Conservation (phyloP, 2,329 filamentous ascomycete species). For the Fusarium paranaense region DNA sequence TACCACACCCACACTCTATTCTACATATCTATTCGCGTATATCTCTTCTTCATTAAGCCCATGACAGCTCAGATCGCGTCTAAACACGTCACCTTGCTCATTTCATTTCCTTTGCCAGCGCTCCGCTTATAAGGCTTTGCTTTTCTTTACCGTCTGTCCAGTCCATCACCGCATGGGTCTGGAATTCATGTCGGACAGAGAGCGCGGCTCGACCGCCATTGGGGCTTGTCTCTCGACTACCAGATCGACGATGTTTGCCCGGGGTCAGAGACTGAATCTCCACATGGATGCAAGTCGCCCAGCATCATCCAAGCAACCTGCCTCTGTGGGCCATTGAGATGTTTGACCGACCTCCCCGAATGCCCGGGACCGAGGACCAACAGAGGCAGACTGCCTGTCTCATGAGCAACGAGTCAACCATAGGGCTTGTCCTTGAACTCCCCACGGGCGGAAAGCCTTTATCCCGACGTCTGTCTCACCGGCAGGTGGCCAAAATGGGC, state of each 20-base stretch:
- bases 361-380: neutral
- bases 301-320: constrained; percentile 12
- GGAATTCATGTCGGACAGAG: constrained; percentile 4
- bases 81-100: constrained; percentile 31
- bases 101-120: constrained; percentile 11
- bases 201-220: constrained; percentile 1
- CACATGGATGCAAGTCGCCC: neutral
- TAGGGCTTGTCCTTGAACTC: constrained; percentile 1
- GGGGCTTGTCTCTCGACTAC: constrained; percentile 18
- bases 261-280: constrained; percentile 1
- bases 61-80: constrained; percentile 20
- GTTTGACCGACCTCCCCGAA: neutral
- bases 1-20: constrained; percentile 35
- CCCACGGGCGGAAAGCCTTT: constrained; percentile 12
- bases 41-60: constrained; percentile 9
- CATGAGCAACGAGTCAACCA: neutral
- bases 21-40: constrained; percentile 2
- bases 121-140: neutral
- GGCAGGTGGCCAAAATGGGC: constrained; percentile 30
- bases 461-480: constrained; percentile 36
- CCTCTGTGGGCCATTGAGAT: neutral
- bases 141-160: constrained; percentile 1
- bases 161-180: constrained; percentile 4
- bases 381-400: neutral
- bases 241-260: constrained; percentile 9